Conservation (phyloP, 768 basidiomycete species). For the Lanmaoa rubissima region DNA sequence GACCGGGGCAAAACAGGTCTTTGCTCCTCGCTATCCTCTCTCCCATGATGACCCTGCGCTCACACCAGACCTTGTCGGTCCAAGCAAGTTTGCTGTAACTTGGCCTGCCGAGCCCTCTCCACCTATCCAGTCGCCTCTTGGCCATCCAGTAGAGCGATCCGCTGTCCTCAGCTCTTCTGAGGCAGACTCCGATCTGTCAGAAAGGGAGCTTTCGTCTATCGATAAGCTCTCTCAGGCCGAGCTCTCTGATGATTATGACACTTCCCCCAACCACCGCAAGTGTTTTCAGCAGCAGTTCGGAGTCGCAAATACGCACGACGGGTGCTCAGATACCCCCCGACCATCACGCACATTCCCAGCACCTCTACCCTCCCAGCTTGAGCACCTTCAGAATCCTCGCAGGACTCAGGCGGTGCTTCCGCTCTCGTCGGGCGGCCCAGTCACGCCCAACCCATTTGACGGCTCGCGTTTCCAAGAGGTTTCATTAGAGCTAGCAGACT, state of each 20-base stretch:
- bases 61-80: slow-evolving; percentile 42
- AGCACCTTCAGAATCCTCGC: slow-evolving; percentile 68
- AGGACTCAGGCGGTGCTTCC: slow-evolving; percentile 26
- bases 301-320: slow-evolving; percentile 18
- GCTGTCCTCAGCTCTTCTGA: slow-evolving; percentile 48
- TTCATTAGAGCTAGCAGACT: slow-evolving; percentile 87
- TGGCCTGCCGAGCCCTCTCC: slow-evolving; percentile 50
- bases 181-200: slow-evolving; percentile 50
- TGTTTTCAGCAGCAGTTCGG: slow-evolving; percentile 27
- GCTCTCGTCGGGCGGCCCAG: slow-evolving; percentile 14
- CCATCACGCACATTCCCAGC: slow-evolving; percentile 76
- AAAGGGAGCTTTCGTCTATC: slow-evolving; percentile 38
- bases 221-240: slow-evolving; percentile 33
- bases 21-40: slow-evolving; percentile 52
- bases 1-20: slow-evolving; percentile 35
- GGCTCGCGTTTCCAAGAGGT: slow-evolving; percentile 56
- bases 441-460: slow-evolving; percentile 21
- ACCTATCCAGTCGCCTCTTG: slow-evolving; percentile 36
- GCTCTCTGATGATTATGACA: slow-evolving; percentile 33
- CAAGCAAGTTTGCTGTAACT: slow-evolving; percentile 60
- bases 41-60: slow-evolving; percentile 36
- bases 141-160: slow-evolving; percentile 37
- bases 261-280: slow-evolving; percentile 23
- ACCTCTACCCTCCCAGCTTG: slow-evolving; percentile 79
- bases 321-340: slow-evolving; percentile 41